phyloP scores from a whole-genome alignment of 176 grass and related monocot species.

The Oryza rufipogon region DNA sequence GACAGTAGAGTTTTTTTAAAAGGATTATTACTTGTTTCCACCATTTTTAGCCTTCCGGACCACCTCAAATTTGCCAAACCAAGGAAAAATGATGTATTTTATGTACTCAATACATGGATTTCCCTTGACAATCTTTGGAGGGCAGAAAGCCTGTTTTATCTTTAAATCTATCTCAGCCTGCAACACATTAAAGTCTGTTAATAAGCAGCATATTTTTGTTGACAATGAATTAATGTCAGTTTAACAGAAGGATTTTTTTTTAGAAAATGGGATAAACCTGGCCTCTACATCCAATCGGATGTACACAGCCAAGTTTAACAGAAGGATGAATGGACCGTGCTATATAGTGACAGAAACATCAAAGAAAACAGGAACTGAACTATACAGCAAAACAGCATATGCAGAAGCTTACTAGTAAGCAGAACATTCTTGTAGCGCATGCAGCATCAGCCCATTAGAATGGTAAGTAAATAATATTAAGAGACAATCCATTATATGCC shows the following conservation, averaged over 20 bases:
- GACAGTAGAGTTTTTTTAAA: neutral
- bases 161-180: conserved; percentile 88
- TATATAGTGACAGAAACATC: too few relatives aligned
- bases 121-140: conserved; percentile 71
- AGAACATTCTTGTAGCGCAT: too few relatives aligned
- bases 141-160: conserved; percentile 91
- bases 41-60: conserved; percentile 70
- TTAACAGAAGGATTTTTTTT: neutral
- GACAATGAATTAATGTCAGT: neutral
- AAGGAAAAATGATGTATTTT: conserved; percentile 88
- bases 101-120: conserved; percentile 92
- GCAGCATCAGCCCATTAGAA: too few relatives aligned
- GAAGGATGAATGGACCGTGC: too few relatives aligned
- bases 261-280: too few relatives aligned
- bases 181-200: conserved; percentile 6
- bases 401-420: too few relatives aligned
- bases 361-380: too few relatives aligned
- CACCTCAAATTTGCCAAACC: conserved; percentile 83
- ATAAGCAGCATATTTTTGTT: neutral
- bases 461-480: too few relatives aligned
- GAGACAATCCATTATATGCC: too few relatives aligned
- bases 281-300: too few relatives aligned
- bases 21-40: conserved; percentile 68
- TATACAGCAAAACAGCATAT: too few relatives aligned
- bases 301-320: neutral